Conservation (phyloP, 2,329 filamentous ascomycete genomes). For the Aspergillus jensenii region DNA sequence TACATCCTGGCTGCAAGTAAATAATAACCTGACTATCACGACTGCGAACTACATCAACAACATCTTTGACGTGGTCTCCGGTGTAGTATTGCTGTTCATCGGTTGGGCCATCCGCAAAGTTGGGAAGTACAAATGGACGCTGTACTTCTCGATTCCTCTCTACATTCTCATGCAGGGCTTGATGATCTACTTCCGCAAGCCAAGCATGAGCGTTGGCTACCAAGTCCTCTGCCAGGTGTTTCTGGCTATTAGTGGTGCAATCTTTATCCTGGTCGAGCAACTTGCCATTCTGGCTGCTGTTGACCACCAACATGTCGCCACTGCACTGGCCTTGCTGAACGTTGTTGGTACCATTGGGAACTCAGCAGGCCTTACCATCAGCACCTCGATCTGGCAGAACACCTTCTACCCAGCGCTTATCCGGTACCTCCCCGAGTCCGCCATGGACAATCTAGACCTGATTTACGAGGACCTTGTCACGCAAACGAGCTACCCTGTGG, state of each 20-base stretch:
- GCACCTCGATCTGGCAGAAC: slow-evolving; percentile 61
- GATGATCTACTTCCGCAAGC: slow-evolving; percentile 57
- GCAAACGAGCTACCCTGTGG: slow-evolving; percentile 33
- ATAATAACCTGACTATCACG: slow-evolving; percentile 27
- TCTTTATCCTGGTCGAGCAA: slow-evolving; percentile 56
- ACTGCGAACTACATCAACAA: slow-evolving; percentile 46
- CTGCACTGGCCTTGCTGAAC: slow-evolving; percentile 55
- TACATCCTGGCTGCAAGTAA: slow-evolving; percentile 22
- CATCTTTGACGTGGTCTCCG: slow-evolving; percentile 55
- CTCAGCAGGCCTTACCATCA: slow-evolving; percentile 55
- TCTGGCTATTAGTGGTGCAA: slow-evolving; percentile 55
- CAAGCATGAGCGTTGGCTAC: slow-evolving; percentile 51
- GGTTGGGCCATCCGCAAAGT: slow-evolving; percentile 52
- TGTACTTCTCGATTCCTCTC: slow-evolving; percentile 55
- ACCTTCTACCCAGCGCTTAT: slow-evolving; percentile 51
- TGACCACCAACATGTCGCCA: slow-evolving; percentile 57
- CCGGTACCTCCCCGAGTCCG: slow-evolving; percentile 6
- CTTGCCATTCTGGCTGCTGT: slow-evolving; percentile 56
- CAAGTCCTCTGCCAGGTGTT: slow-evolving; percentile 61
- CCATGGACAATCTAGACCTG: slow-evolving; percentile 1
- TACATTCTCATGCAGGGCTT: slow-evolving; percentile 55
- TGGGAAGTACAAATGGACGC: slow-evolving; percentile 54
- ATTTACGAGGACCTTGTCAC: slow-evolving; percentile 17
- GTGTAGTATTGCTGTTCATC: slow-evolving; percentile 55
- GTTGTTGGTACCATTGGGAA: slow-evolving; percentile 58